Base-by-base conservation (phyloP, 2,329 filamentous ascomycete genomes). In the Ophiostoma fasciatum region DNA sequence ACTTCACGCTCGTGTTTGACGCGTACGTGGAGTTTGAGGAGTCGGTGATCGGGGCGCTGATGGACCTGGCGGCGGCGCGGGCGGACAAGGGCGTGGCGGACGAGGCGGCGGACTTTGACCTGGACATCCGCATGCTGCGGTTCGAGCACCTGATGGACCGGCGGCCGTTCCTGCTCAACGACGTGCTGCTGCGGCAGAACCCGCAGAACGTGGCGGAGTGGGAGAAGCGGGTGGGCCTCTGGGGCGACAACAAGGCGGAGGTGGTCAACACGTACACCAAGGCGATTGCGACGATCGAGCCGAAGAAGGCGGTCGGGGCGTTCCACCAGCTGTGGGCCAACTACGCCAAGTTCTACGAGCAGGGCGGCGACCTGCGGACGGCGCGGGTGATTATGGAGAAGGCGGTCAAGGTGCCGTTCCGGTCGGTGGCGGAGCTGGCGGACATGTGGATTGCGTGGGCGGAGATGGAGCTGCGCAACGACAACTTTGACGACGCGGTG, bases 361-460 rank as follows among this genome's bases (percentile, higher is more conserved):
- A 74, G 22, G 84, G 82, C 3, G 82, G 80, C 5, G 87, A 96
- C 53, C 52, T 96, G 27, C 69, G 75, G 36, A 94, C 78, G 45
- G 87, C 90, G 26, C 73, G 90, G 22, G 69, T 93, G 42, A 96
- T 98, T 50, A 82, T 96, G 72, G 88, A 96, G 55, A 98, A 96
- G 59, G 88, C 88, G 12, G 82, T 94, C 51, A 96, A 94, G 53
- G 90, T 98, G 1, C 87, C 88, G 0, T 98, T 92, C 66, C 96
- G 94, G 52, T 92, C 87, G 1, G 88, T 98, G n/a, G 77, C 82
- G 21, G 90, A 98, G 57, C 68, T 98, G 39, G 90, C 90, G 15
- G 90, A 98, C 51, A 93, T 90, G 71, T 98, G 90, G 90, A 92
- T 92, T 45, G 85, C 94, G 59, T 98, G 90, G 88, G 88, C 92